A percentile compares a stretch with the other conserved stretches of the same genome.
These are phyloP conservation scores for Adansonia digitata DNA, from an alignment of 345 rosid species.

Conservation along the genomic window DNA sequence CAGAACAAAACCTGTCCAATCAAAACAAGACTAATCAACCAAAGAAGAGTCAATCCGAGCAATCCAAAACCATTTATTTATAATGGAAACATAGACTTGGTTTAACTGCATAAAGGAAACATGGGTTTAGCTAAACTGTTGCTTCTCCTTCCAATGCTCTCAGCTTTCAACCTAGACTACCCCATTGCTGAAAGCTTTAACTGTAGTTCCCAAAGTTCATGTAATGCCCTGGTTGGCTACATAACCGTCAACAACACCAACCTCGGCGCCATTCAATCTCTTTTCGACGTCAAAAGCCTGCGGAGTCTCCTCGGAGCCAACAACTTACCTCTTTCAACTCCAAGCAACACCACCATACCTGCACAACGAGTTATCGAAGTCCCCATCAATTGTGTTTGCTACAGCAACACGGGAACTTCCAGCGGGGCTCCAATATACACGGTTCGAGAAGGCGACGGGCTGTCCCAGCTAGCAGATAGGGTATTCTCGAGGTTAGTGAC, in stretches of 20 bases:
- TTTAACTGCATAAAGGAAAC: too few relatives aligned
- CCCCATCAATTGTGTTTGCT: conserved; percentile 63
- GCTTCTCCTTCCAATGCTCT: conserved; percentile 4
- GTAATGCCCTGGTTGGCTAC: conserved; percentile 53
- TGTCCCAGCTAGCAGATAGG: conserved; percentile 31
- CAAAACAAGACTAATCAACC: too few relatives aligned
- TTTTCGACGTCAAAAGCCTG: conserved; percentile 41
- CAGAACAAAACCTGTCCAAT: too few relatives aligned
- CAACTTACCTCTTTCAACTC: conserved; percentile 35
- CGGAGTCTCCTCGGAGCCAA: conserved; percentile 53
- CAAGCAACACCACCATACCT: conserved; percentile 8
- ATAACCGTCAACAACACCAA: conserved; percentile 43
- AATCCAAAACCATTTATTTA: too few relatives aligned
- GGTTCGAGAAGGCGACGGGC: conserved; percentile 34
- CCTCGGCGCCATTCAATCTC: conserved; percentile 33
- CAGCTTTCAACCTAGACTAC: neutral
- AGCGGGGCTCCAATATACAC: conserved; percentile 36
- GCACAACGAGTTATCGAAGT: conserved; percentile 28
- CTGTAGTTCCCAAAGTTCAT: conserved; percentile 31
- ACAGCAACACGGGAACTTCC: conserved; percentile 48
- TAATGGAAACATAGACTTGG: too few relatives aligned
- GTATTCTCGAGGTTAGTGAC: conserved; percentile 29
- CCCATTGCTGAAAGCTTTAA: conserved; percentile 28
- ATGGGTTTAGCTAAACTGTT: conserved; percentile 5
- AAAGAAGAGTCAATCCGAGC: too few relatives aligned